These are phyloP conservation scores for Erigeron canadensis DNA, from an alignment of 129 eudicot genomes.

Conservation along the genomic window DNA sequence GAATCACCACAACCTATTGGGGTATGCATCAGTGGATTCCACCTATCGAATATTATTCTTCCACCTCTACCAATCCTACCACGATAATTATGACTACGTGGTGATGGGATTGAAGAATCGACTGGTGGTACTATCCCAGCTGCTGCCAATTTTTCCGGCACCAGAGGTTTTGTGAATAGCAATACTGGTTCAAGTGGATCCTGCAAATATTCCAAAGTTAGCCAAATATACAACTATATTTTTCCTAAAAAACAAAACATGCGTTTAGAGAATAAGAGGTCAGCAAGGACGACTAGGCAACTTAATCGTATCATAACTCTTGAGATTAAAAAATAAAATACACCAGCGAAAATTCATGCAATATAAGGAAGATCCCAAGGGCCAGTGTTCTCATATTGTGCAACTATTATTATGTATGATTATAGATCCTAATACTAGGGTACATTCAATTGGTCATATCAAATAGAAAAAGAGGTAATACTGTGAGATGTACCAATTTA, in stretches of 20 bases:
- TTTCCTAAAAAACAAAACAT: too few relatives aligned
- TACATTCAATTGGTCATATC: neutral
- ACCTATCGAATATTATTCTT: constrained; percentile 81
- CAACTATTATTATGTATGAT: neutral
- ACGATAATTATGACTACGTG: constrained; percentile 36
- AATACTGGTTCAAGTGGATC: constrained; percentile 87
- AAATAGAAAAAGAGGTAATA: neutral
- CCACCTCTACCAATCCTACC: constrained; percentile 98
- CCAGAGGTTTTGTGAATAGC: constrained; percentile 77
- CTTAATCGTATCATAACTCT: neutral
- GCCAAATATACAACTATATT: too few relatives aligned
- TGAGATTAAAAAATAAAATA: neutral
- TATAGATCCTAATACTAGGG: neutral
- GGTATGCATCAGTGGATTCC: constrained; percentile 67
- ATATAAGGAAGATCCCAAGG: neutral
- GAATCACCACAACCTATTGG: constrained; percentile 61
- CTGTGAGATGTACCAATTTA: constrained; percentile 57
- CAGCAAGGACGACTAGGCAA: too few relatives aligned
- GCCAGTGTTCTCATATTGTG: neutral
- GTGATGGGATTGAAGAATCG: constrained; percentile 35
- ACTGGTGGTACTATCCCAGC: constrained; percentile 76
- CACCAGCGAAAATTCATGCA: neutral
- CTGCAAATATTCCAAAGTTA: constrained; percentile 40
- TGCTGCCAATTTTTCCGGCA: constrained; percentile 73
- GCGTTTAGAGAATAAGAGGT: too few relatives aligned